phyloP scores from a whole-genome alignment of 768 basidiomycete species.

The Podaxis mareebaensis region DNA sequence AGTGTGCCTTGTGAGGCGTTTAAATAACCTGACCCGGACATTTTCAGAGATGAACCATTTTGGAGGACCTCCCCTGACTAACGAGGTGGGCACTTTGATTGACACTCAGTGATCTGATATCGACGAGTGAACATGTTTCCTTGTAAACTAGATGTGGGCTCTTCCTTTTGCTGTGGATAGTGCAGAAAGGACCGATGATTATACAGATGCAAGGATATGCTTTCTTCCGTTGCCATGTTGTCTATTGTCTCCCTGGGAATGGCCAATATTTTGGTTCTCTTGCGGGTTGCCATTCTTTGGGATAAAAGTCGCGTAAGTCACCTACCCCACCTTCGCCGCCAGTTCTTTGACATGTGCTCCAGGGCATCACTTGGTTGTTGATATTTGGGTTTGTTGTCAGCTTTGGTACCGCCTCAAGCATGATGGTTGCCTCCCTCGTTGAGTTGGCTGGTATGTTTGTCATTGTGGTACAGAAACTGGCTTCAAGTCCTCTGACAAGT shows the following conservation, averaged over 20 bases:
- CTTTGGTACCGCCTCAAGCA: not conserved
- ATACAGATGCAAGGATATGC: constrained; percentile 30
- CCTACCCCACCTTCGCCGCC: not conserved
- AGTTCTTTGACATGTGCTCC: not conserved
- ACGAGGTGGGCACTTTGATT: not conserved
- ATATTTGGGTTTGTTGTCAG: constrained; percentile 14
- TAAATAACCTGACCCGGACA: not conserved
- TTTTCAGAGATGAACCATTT: constrained; percentile 8
- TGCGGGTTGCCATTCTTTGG: constrained; percentile 37
- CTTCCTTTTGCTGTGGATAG: not conserved
- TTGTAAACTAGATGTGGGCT: not conserved
- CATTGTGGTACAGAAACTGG: not conserved
- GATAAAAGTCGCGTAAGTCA: constrained; percentile 24
- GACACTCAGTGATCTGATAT: not conserved
- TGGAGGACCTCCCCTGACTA: not conserved
- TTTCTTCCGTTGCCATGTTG: constrained; percentile 24
- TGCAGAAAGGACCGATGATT: not conserved
- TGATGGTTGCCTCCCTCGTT: constrained; percentile 1
- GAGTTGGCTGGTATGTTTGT: not conserved
- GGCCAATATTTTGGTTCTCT: constrained; percentile 32
- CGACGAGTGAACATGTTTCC: not conserved
- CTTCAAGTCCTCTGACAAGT: not conserved
- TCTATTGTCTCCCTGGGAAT: constrained; percentile 29
- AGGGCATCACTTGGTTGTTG: constrained; percentile 2
- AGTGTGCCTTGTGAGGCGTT: not conserved